Evolutionary conservation across 2,329 filamentous ascomycete species (phyloP).

Genomic region (Lanzia echinophila): DNA sequence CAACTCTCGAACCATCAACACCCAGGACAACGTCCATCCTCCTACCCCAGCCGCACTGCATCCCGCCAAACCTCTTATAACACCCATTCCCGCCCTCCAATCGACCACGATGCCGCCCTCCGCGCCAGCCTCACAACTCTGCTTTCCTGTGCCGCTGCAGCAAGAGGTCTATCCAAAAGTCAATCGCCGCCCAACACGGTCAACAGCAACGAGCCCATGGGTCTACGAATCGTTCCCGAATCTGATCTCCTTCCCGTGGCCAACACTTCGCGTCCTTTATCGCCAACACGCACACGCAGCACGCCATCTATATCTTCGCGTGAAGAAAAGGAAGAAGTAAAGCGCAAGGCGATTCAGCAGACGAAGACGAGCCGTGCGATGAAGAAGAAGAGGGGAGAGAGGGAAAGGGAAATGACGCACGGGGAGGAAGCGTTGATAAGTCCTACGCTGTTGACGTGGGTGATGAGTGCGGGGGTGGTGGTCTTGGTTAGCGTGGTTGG

Average conservation of each 20-base stretch:
- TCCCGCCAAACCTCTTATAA: slow-evolving; percentile 29
- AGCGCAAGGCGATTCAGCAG: slow-evolving; percentile 24
- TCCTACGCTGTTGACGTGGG: slow-evolving; percentile 56
- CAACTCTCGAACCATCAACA: slow-evolving; percentile 19
- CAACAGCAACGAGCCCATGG: slow-evolving; percentile 35
- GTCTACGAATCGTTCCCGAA: slow-evolving; percentile 53
- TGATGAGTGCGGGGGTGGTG: slow-evolving; percentile 59
- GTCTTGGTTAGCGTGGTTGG: slow-evolving; percentile 62
- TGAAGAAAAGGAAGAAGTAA: slow-evolving; percentile 13
- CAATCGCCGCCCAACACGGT: slow-evolving; percentile 22
- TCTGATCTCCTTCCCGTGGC: slow-evolving; percentile 45
- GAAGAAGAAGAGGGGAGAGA: slow-evolving; percentile 41
- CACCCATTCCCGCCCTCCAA: slow-evolving; percentile 48
- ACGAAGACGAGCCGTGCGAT: slow-evolving; percentile 34
- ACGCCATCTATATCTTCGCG: slow-evolving; percentile 21
- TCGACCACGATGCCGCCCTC: slow-evolving; percentile 88
- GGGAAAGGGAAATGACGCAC: slow-evolving; percentile 23
- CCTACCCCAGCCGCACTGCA: slow-evolving; percentile 30
- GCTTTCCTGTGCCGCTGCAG: slow-evolving; percentile 85
- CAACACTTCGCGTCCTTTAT: slow-evolving; percentile 24
- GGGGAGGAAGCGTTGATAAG: slow-evolving; percentile 41
- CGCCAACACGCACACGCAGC: slow-evolving; percentile 15
- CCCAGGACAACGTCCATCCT: slow-evolving; percentile 20
- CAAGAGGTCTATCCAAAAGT: slow-evolving; percentile 69
- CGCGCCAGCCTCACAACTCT: slow-evolving; percentile 91